Evolutionary conservation across 305 asterid species (phyloP).

Genomic region (Fraxinus velutina): DNA sequence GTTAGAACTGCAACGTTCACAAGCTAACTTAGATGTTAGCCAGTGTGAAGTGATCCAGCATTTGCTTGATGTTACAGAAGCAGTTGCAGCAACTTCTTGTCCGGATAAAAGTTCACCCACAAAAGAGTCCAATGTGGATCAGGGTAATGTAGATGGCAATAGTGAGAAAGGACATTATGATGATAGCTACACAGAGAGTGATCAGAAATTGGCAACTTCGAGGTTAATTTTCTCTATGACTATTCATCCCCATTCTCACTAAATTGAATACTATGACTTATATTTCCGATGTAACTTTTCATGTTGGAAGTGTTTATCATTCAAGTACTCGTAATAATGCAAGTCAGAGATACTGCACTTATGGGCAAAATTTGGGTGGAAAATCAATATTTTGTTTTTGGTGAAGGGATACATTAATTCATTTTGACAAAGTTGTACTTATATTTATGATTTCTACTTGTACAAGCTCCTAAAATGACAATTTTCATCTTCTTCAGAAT

Average conservation of each 20-base stretch:
- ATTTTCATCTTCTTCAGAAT: conserved; percentile 2
- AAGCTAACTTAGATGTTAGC: conserved; percentile 63
- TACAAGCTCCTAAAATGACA: background rate
- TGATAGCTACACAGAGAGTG: conserved; percentile 36
- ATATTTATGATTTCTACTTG: background rate
- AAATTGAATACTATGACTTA: background rate
- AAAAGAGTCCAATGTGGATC: conserved; percentile 49
- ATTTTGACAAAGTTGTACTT: conserved; percentile 4
- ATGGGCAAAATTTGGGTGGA: background rate
- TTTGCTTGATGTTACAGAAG: conserved; percentile 80
- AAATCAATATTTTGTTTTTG: background rate
- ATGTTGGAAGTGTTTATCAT: background rate
- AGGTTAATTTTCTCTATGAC: conserved; percentile 42
- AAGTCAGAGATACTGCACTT: background rate
- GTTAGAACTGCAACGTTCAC: conserved; percentile 74
- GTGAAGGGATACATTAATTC: background rate
- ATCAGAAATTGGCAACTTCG: conserved; percentile 50
- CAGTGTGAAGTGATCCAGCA: conserved; percentile 90
- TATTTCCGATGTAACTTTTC: background rate
- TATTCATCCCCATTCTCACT: background rate
- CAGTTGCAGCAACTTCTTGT: conserved; percentile 54
- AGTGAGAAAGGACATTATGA: conserved; percentile 30
- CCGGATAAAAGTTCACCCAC: conserved; percentile 39
- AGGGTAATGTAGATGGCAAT: conserved; percentile 34
- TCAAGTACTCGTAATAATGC: background rate